A percentile compares a stretch with the other conserved stretches of the same genome.
These are phyloP conservation scores for Auxenochlorella pyrenoidosa DNA, from an alignment of 139 green algal species.

Conservation along the genomic window DNA sequence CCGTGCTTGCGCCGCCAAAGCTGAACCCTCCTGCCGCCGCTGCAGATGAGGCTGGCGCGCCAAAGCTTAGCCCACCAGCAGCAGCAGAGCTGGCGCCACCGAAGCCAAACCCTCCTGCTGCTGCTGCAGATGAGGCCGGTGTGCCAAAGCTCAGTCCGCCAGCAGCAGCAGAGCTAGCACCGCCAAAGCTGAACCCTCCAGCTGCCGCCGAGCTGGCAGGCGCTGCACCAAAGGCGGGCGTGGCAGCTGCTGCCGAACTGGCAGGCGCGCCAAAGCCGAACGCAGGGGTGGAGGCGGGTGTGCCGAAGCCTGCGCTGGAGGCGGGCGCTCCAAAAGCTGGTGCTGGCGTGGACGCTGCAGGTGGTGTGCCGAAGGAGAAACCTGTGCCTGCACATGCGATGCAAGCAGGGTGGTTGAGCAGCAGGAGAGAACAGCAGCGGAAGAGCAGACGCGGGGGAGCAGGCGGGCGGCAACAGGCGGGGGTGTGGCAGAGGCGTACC, in stretches of 20 bases:
- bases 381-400: not conserved
- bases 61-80: slow-evolving; percentile 14
- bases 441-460: no score
- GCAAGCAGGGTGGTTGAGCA: not conserved
- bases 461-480: not conserved
- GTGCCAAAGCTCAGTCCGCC: not conserved
- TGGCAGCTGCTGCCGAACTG: not conserved
- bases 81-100: not conserved
- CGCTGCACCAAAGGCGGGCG: not conserved
- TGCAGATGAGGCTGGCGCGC: slow-evolving; percentile 11
- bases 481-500: not conserved
- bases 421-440: not conserved
- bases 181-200: slow-evolving; percentile 39
- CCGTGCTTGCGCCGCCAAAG: slow-evolving; percentile 4
- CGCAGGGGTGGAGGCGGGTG: not conserved
- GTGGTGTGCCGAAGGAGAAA: not conserved
- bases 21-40: slow-evolving; percentile 10
- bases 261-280: slow-evolving; percentile 36
- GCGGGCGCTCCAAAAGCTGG: not conserved
- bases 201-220: slow-evolving; percentile 5
- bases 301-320: not conserved
- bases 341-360: not conserved
- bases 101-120: not conserved
- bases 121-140: not conserved
- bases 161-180: not conserved